Base-by-base conservation (phyloP, 2,329 filamentous ascomycete genomes). In the Didymella sp. region DNA sequence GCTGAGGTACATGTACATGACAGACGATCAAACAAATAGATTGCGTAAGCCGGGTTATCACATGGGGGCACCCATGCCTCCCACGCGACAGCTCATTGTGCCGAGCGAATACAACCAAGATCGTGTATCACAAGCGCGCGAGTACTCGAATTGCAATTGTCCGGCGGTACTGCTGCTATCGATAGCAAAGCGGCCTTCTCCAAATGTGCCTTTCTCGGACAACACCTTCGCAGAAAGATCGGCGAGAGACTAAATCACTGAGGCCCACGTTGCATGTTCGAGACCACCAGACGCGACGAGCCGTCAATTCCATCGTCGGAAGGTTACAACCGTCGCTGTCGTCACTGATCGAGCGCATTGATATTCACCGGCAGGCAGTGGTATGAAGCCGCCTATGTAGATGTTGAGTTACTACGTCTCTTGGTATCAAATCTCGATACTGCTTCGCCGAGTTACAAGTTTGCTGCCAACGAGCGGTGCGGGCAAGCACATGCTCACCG, bases 241-340 rank as follows among this genome's bases (percentile, higher is more conserved):
- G 51, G 58, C 62, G 57, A 42, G 49, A 51, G 49, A 24, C 61
- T 66, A 66, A 64, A 60, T 64, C 62, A 64, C 33, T 51, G 51
- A 44, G 58, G 57, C 63, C 65, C 68, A 67, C 67, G 66, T 69
- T 59, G 64, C 54, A 58, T 37, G 59, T 63, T 64, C 61, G 58
- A 54, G 67, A 68, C 59, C 62, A 56, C 58, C 53, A 57, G 41
- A 58, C 55, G 56, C 51, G 40, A 55, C 30, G 27, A 47, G 48
- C 59, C 53, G 49, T 65, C 40, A 44, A 35, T 49, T 44, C 54
- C 37, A 52, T 37, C 25, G 13, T 52, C 54, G 43, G 48, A 48
- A 44, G 43, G 24, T n/a, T 30, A 27, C 37, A 44, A 22, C 21
- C 21, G 31, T 24, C 38, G 33, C 30, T 49, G 38, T 28, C 49